Evolutionary conservation across 352 stramenopile species (phyloP), one percentile per base, ranked within the genome.

Genomic region (Phytophthora cactorum): DNA sequence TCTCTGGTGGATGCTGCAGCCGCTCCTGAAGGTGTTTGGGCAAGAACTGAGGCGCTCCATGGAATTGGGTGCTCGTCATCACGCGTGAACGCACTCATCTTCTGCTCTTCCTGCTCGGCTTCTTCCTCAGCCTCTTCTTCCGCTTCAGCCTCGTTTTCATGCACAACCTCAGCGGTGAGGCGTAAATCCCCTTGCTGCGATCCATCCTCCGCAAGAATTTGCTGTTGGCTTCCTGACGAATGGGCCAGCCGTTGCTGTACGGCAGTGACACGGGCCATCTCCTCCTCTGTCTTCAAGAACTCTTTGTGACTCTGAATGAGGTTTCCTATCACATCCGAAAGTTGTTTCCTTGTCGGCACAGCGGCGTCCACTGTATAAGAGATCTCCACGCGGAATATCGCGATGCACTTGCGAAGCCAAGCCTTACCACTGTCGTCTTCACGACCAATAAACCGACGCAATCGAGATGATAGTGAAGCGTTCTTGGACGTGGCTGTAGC

Each of bases 71-170:
- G 82, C 62, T 97, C 90, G 34, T 97, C 90, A 60, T 97, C 89
- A 50, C 90, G 88, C 12, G 88, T 93, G 64, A 95, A 97, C 34
- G 87, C 86, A 52, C 87, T 97, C 91, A 97, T 97, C 63, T 97
- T 95, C 58, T 97, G 89, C 54, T 97, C 89, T 56, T 96, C 88
- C 50, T 96, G 88, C 66, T 97, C 87, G n/a, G 86, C 86, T 78
- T 95, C 88, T 63, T 97, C 88, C 63, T 94, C 89, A 0, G 88
- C 88, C 63, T 96, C 87, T 80, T 95, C 90, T 68, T 96, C 89
- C 1, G 86, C 86, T 66, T 96, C 88, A 28, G 88, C 81, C 59
- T 97, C 89, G 34, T 97, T 95, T 50, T 97, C 95, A 67, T 98
- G 86, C 27, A 96, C 89, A 32, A 97, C 89, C 61, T 96, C 88